A percentile compares a stretch with the other conserved stretches of the same genome.
Evolutionary conservation across 208 protist genomes (phyloP).

Genomic region (Trypanosomatidae sp.): DNA sequence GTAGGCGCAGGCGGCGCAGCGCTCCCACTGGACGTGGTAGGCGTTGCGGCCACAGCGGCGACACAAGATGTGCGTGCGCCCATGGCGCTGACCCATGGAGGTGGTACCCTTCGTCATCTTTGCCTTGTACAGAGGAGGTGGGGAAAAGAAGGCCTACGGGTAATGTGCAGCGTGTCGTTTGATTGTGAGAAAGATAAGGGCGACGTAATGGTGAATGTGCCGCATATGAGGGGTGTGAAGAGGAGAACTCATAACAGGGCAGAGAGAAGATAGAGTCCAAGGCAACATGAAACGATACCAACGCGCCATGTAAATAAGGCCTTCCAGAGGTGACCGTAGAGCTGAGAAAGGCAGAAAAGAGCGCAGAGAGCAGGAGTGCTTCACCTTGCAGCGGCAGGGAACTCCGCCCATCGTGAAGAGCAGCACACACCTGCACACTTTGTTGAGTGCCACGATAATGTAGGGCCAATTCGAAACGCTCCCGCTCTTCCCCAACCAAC

Average conservation of each 20-base stretch:
- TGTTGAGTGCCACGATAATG: no score
- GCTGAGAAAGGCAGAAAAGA: not conserved
- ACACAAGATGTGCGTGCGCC: slow-evolving; percentile 98
- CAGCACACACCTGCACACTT: not conserved
- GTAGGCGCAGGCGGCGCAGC: slow-evolving; percentile 98
- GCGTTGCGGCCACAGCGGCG: slow-evolving; percentile 96
- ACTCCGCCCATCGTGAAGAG: no score
- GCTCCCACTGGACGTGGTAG: slow-evolving; percentile 98
- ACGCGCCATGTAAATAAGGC: not conserved
- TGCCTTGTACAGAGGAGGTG: slow-evolving; percentile 5
- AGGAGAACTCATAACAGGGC: not conserved
- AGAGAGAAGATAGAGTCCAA: not conserved
- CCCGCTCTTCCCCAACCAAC: no score
- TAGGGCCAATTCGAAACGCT: not conserved
- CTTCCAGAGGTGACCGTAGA: not conserved
- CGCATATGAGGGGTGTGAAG: not conserved
- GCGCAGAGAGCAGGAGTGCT: not conserved
- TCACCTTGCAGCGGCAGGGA: no score
- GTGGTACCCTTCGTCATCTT: slow-evolving; percentile 92
- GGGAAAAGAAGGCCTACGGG: not conserved
- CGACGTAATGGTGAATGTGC: not conserved
- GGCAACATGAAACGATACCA: not conserved
- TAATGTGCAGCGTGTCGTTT: not conserved
- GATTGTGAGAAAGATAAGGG: not conserved
- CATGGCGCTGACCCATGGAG: slow-evolving; percentile 89